phyloP scores from a whole-genome alignment of 2,329 filamentous ascomycete species.

The Cephalotrichum gorgonifer region DNA sequence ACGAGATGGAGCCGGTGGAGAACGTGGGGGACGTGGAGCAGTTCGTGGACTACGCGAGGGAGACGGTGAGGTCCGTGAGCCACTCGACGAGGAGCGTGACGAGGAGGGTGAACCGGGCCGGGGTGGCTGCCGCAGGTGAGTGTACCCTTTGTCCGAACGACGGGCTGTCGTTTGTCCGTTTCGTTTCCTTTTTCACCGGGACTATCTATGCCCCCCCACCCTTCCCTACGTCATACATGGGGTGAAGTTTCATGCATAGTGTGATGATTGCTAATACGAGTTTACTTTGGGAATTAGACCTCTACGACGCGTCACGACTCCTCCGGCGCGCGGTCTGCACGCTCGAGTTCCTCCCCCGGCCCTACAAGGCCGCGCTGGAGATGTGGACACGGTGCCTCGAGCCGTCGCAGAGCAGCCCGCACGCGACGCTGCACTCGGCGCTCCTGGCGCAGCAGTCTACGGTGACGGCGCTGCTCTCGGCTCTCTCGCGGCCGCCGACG shows the following conservation, averaged over 20 bases:
- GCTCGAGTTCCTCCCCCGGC: slow-evolving; percentile 55
- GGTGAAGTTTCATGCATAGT: background rate
- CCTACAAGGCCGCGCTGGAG: slow-evolving; percentile 61
- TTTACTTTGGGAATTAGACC: too few relatives aligned
- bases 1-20: slow-evolving; percentile 78
- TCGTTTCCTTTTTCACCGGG: too few relatives aligned
- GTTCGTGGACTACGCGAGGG: slow-evolving; percentile 82
- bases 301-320: slow-evolving; percentile 54
- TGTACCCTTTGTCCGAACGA: background rate
- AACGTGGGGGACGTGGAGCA: slow-evolving; percentile 84
- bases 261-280: background rate
- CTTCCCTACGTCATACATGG: background rate
- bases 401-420: slow-evolving; percentile 63
- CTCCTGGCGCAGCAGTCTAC: slow-evolving; percentile 76
- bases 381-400: slow-evolving; percentile 57
- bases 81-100: slow-evolving; percentile 74
- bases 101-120: slow-evolving; percentile 64
- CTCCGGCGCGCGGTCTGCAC: slow-evolving; percentile 41
- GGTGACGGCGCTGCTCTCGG: slow-evolving; percentile 67
- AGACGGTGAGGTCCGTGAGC: slow-evolving; percentile 78
- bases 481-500: slow-evolving; percentile 68
- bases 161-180: background rate
- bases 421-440: slow-evolving; percentile 61
- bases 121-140: slow-evolving; percentile 7
- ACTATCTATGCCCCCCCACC: too few relatives aligned